Percentiles rank a stretch among this genome's conserved stretches.
Conservation (phyloP, 257 asterid genomes). For the Fraxinus cuspidata region DNA sequence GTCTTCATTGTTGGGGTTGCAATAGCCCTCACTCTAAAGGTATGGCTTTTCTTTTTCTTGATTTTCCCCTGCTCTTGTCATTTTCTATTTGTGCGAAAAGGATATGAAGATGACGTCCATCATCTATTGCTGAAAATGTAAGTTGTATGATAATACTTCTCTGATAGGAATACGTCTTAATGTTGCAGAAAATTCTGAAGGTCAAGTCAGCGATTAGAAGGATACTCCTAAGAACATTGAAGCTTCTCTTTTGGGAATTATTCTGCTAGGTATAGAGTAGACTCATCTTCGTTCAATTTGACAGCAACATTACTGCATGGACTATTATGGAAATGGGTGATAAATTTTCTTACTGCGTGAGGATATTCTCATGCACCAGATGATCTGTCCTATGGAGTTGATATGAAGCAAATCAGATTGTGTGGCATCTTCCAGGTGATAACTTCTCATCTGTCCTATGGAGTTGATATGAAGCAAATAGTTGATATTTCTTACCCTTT, state of each 20-base stretch:
- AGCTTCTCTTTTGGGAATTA: conserved; percentile 83
- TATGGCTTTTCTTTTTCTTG: conserved; percentile 15
- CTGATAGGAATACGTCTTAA: neutral
- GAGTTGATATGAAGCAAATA: no score
- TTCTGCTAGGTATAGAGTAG: conserved; percentile 60
- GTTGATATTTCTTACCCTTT: no score
- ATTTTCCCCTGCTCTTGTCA: neutral
- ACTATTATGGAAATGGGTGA: neutral
- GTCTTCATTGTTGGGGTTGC: conserved; percentile 93
- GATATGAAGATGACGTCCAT: neutral
- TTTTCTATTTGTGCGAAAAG: neutral
- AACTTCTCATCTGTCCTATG: neutral
- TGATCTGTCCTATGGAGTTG: conserved; percentile 65
- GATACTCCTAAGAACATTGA: conserved; percentile 66
- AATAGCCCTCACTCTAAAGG: conserved; percentile 87
- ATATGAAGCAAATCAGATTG: conserved; percentile 79
- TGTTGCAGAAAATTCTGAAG: conserved; percentile 60
- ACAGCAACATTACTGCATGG: neutral
- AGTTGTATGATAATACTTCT: neutral
- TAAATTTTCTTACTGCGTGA: conserved; percentile 41
- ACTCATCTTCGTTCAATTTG: neutral
- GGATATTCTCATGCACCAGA: conserved; percentile 90
- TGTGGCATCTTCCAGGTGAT: conserved; percentile 84
- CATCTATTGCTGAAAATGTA: neutral
- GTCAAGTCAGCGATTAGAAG: conserved; percentile 49